Conservation (phyloP, 2,329 filamentous ascomycete species). For the Eutypa lata region DNA sequence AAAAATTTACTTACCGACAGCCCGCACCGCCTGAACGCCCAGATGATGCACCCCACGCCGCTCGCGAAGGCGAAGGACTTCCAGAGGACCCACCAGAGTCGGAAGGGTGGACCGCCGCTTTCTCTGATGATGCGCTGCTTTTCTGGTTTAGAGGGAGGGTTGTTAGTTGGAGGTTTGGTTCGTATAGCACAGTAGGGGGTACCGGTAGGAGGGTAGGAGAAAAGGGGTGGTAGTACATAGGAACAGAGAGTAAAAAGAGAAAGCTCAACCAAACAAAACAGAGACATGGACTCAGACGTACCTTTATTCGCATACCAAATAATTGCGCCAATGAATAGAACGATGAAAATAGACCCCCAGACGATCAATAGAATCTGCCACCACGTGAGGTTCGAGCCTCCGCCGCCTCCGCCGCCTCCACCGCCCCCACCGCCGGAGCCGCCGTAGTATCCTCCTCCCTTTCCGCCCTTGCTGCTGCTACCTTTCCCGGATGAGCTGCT, state of each 20-base stretch:
- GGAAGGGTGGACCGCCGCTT: not conserved
- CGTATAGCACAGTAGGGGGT: too few relatives aligned
- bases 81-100: slow-evolving; percentile 2
- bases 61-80: slow-evolving; percentile 11
- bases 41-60: slow-evolving; percentile 8
- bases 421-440: not conserved
- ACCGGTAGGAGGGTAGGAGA: too few relatives aligned
- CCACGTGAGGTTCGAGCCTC: not conserved
- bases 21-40: slow-evolving; percentile 5
- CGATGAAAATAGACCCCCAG: not conserved
- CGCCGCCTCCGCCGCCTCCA: too few relatives aligned
- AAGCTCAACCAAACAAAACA: too few relatives aligned
- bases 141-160: not conserved
- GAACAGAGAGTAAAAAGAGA: not conserved
- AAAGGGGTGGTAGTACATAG: too few relatives aligned
- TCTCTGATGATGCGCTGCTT: not conserved
- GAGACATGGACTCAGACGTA: not conserved
- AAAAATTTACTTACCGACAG: not conserved
- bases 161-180: not conserved
- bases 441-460: not conserved
- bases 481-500: not conserved
- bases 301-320: not conserved
- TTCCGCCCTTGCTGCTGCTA: not conserved
- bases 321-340: not conserved
- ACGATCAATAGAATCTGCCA: not conserved